These are phyloP conservation scores for Neonectria faginata DNA, from an alignment of 2,329 filamentous ascomycete genomes.

Conservation along the genomic window DNA sequence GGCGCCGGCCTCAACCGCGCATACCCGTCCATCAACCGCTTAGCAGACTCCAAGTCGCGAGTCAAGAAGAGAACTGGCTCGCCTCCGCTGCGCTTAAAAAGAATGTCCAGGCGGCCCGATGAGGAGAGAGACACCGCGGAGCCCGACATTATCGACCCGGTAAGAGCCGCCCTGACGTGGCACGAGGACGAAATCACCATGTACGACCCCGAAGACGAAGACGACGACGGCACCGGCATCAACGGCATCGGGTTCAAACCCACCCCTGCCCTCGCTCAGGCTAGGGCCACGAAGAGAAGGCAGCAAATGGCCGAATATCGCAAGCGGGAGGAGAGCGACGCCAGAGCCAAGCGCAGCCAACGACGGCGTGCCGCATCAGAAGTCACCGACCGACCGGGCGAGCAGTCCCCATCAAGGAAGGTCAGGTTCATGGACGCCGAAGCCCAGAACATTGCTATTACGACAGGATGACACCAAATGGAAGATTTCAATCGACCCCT, in stretches of 20 bases:
- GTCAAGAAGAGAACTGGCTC: slow-evolving; percentile 52
- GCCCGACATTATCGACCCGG: slow-evolving; percentile 60
- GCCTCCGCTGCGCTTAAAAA: slow-evolving; percentile 52
- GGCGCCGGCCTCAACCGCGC: slow-evolving; percentile 46
- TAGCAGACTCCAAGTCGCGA: slow-evolving; percentile 55
- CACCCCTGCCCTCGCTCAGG: slow-evolving; percentile 69
- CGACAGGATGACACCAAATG: slow-evolving; percentile 44
- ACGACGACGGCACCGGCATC: slow-evolving; percentile 75
- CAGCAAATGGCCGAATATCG: slow-evolving; percentile 73
- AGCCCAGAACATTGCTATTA: slow-evolving; percentile 46
- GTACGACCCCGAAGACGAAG: slow-evolving; percentile 72
- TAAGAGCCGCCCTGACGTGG: slow-evolving; percentile 73
- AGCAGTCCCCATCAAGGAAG: slow-evolving; percentile 48
- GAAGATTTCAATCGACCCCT: neutral
- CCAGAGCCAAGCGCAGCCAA: slow-evolving; percentile 66
- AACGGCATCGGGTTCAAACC: slow-evolving; percentile 77
- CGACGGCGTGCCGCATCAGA: slow-evolving; percentile 56
- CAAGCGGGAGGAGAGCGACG: slow-evolving; percentile 70
- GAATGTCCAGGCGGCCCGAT: slow-evolving; percentile 31
- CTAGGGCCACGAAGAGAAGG: slow-evolving; percentile 66
- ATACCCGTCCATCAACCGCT: slow-evolving; percentile 54
- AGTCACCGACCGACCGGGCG: slow-evolving; percentile 42
- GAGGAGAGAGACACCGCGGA: slow-evolving; percentile 50
- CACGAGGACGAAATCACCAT: slow-evolving; percentile 76
- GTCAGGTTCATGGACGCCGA: slow-evolving; percentile 58